Evolutionary conservation across 2,329 filamentous ascomycete genomes (phyloP).

Genomic region (Paraphaeosphaeria sporulosa): DNA sequence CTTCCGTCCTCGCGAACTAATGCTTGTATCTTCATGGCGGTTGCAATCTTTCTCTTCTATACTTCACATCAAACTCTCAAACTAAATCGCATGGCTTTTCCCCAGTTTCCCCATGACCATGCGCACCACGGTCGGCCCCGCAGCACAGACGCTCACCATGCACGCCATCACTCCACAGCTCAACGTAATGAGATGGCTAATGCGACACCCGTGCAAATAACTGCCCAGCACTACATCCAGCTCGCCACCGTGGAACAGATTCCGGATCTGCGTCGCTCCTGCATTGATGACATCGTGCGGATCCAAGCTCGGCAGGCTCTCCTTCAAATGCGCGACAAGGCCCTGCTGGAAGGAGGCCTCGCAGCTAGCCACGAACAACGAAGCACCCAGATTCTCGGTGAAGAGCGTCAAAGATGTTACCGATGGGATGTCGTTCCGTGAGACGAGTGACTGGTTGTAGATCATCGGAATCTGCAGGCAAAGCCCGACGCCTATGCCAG

Average conservation of each 20-base stretch:
- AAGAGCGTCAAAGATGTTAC: constrained; percentile 50
- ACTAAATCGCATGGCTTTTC: constrained; percentile 9
- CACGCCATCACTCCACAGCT: constrained; percentile 20
- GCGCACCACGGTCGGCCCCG: constrained; percentile 4
- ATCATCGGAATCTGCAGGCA: constrained; percentile 53
- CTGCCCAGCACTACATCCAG: constrained; percentile 19
- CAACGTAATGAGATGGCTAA: constrained; percentile 19
- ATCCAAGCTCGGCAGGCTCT: constrained; percentile 44
- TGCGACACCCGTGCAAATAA: constrained; percentile 26
- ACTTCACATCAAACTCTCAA: background rate
- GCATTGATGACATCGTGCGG: constrained; percentile 43
- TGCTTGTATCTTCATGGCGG: background rate
- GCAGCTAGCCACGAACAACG: constrained; percentile 50
- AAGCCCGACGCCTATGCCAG: constrained; percentile 54
- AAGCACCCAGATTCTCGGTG: constrained; percentile 50
- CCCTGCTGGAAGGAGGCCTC: constrained; percentile 51
- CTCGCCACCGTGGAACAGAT: constrained; percentile 33
- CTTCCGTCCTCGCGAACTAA: too few species aligned
- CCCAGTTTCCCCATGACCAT: constrained; percentile 5
- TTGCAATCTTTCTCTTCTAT: background rate
- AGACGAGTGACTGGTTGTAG: constrained; percentile 43
- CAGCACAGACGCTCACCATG: constrained; percentile 12
- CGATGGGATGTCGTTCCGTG: constrained; percentile 42
- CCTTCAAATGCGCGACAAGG: constrained; percentile 38
- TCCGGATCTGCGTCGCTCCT: constrained; percentile 52